Conservation (phyloP, 768 basidiomycete genomes). For the Chalciporus pseudorubinellus region DNA sequence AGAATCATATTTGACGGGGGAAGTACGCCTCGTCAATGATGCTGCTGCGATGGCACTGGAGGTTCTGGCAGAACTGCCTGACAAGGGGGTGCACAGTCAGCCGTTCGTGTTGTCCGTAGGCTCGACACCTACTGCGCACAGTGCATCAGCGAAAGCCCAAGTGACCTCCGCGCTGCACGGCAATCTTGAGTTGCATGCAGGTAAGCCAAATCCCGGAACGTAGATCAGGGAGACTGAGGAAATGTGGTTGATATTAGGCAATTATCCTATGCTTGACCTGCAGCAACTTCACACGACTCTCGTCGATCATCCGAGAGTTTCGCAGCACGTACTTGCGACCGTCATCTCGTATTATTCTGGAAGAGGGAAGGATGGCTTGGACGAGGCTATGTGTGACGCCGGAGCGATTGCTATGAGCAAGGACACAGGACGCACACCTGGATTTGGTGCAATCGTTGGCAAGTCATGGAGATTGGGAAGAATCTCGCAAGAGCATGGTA, state of each 20-base stretch:
- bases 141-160: conserved; percentile 54
- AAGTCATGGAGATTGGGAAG: conserved; percentile 62
- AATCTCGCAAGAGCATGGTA: conserved; percentile 80
- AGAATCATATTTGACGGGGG: conserved; percentile 60
- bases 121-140: conserved; percentile 86
- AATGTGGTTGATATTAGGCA: conserved; percentile 42
- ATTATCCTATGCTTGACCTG: conserved; percentile 81
- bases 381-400: conserved; percentile 82
- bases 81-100: conserved; percentile 33
- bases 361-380: conserved; percentile 54
- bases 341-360: conserved; percentile 81
- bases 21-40: conserved; percentile 67
- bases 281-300: conserved; percentile 79
- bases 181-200: conserved; percentile 72
- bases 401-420: conserved; percentile 87
- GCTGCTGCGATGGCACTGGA: conserved; percentile 58
- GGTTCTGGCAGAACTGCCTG: conserved; percentile 39
- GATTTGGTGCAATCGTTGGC: conserved; percentile 70
- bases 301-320: conserved; percentile 52
- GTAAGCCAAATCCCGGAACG: conserved; percentile 32
- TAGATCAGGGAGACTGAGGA: not conserved
- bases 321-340: conserved; percentile 67
- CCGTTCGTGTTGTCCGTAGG: conserved; percentile 78
- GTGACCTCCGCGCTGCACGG: conserved; percentile 53
- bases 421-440: conserved; percentile 71